These are phyloP conservation scores for Moniliella sp. DNA, from an alignment of 1,284 basidiomycete genomes.

Conservation along the genomic window DNA sequence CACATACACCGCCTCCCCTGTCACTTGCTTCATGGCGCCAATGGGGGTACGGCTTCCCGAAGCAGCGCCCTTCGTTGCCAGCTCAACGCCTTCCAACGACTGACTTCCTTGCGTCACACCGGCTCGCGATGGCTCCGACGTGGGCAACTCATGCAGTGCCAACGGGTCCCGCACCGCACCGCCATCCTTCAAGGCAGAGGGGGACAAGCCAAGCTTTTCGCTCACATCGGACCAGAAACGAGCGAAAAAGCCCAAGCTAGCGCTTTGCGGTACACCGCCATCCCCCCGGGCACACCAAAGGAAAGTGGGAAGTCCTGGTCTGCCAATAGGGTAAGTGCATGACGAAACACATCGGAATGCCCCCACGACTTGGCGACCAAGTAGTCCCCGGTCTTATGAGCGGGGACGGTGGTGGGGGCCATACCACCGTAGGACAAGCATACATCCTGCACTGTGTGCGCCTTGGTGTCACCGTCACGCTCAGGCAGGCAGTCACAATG, in stretches of 20 bases:
- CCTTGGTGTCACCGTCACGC: constrained; percentile 2
- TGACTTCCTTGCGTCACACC: constrained; percentile 13
- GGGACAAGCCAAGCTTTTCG: constrained; percentile 2
- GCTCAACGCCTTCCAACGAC: constrained; percentile 14
- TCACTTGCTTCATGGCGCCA: constrained; percentile 33
- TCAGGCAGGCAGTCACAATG: constrained; percentile 31
- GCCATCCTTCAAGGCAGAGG: constrained; percentile 1
- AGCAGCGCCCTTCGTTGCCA: constrained; percentile 5
- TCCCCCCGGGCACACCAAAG: constrained; percentile 34
- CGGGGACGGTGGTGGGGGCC: constrained; percentile 24
- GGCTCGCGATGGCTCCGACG: constrained; percentile 1
- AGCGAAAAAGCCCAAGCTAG: constrained; percentile 33
- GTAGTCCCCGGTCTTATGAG: constrained; percentile 11
- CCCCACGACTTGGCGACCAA: constrained; percentile 5
- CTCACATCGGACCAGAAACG: constrained; percentile 30
- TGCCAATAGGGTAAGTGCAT: constrained; percentile 8
- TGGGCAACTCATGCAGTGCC: constrained; percentile 6
- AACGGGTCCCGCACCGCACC: constrained; percentile 12
- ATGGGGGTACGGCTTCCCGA: constrained; percentile 22
- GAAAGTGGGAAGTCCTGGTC: constrained; percentile 26
- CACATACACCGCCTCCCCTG: constrained; percentile 33
- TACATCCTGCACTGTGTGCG: constrained; percentile 9
- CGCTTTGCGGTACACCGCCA: constrained; percentile 33
- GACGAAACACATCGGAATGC: constrained; percentile 3
- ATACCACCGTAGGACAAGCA: constrained; percentile 34